These are phyloP conservation scores for Dryadomyces quercivorus DNA, from an alignment of 2,329 filamentous ascomycete genomes.

Conservation along the genomic window DNA sequence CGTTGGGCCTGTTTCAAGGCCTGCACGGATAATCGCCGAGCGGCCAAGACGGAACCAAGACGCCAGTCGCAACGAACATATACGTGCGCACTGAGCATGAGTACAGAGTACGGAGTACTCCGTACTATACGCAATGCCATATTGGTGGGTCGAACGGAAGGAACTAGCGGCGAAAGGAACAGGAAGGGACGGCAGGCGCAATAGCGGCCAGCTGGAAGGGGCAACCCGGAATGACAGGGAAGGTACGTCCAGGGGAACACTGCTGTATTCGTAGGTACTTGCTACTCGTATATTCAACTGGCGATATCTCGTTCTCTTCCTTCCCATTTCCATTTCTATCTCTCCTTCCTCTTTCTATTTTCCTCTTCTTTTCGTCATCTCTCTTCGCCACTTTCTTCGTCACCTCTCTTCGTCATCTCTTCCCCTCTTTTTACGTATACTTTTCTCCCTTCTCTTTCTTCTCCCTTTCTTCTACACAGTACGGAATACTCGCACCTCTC, in stretches of 20 bases:
- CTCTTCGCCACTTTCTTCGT: background rate
- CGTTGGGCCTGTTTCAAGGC: background rate
- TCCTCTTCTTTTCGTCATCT: background rate
- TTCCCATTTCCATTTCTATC: background rate
- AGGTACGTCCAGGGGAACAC: background rate
- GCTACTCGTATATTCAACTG: background rate
- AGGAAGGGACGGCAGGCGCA: background rate
- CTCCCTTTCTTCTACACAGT: background rate
- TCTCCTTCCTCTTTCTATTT: background rate
- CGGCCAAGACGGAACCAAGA: too few species aligned
- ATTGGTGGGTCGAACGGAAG: slow-evolving; percentile 6
- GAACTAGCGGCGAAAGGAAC: background rate
- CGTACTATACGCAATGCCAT: background rate
- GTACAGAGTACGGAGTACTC: background rate
- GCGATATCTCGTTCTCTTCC: background rate
- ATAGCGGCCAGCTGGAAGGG: background rate
- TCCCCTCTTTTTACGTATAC: background rate
- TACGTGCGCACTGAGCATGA: too few species aligned
- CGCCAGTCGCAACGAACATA: too few species aligned
- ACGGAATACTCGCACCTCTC: too few species aligned
- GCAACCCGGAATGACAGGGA: background rate
- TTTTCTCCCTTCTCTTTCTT: background rate
- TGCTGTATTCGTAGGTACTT: background rate
- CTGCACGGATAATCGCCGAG: too few species aligned
- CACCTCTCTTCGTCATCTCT: background rate